Evolutionary conservation across 345 rosid species (phyloP).

Genomic region (Hibiscus tridactylites): DNA sequence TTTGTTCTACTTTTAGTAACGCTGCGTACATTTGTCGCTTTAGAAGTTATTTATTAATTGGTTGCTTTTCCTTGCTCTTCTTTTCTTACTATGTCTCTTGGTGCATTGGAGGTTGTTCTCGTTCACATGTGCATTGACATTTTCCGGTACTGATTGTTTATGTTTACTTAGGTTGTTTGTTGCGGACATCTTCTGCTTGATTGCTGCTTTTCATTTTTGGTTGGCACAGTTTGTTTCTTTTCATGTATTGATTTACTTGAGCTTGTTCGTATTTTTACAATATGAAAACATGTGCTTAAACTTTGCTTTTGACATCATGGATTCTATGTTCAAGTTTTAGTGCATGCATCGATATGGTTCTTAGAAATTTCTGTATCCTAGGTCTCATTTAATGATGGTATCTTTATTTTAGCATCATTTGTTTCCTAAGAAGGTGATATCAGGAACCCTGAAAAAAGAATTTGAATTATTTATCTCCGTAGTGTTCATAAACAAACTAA

Average conservation of each 20-base stretch:
- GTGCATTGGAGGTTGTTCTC: not conserved
- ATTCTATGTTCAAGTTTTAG: not conserved
- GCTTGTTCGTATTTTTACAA: not conserved
- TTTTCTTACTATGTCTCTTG: not conserved
- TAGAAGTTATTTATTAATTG: not conserved
- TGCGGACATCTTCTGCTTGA: not conserved
- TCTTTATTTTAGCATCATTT: not conserved
- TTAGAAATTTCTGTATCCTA: not conserved
- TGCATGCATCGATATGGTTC: not conserved
- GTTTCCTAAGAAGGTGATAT: not conserved
- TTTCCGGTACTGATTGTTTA: not conserved
- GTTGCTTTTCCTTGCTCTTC: not conserved
- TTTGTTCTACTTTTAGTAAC: not conserved
- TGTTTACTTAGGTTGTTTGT: not conserved
- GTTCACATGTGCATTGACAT: not conserved
- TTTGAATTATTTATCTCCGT: not conserved
- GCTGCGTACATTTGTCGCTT: not conserved
- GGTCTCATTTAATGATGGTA: not conserved
- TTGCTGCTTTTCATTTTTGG: not conserved
- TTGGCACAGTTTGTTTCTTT: not conserved
- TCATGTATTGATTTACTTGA: not conserved
- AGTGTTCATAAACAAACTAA: not conserved
- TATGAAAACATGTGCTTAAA: not conserved
- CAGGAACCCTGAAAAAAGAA: not conserved
- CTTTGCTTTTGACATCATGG: slow-evolving; percentile 1